Percentiles rank a stretch among this genome's conserved stretches.
Conservation (phyloP, 306 rosid species). For the Argentina anserina region DNA sequence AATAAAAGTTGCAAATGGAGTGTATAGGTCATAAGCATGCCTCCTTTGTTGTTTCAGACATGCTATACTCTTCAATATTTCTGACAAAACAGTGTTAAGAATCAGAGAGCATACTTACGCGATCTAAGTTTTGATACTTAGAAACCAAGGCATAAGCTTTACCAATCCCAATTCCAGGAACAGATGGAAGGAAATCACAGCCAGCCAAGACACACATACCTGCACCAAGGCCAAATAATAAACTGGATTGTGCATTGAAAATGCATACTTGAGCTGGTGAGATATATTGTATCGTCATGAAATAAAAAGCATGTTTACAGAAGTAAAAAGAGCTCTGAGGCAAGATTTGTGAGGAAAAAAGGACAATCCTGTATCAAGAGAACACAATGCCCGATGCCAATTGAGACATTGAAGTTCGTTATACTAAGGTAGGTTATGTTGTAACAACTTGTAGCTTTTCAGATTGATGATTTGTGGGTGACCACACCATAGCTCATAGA, state of each 20-base stretch:
- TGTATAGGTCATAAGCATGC: background rate
- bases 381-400: background rate
- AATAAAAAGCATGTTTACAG: background rate
- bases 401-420: background rate
- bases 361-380: background rate
- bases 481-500: background rate
- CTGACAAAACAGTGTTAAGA: background rate
- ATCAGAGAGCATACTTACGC: conserved; percentile 53
- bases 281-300: background rate
- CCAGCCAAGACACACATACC: conserved; percentile 98
- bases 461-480: background rate
- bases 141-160: conserved; percentile 81
- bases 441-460: conserved; percentile 1
- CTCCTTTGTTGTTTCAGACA: background rate
- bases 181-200: conserved; percentile 94
- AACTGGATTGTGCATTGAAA: background rate
- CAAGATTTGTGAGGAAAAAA: background rate
- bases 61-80: background rate
- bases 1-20: background rate
- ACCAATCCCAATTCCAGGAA: conserved; percentile 89
- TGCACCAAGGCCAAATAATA: conserved; percentile 22
- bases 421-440: background rate
- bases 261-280: background rate
- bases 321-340: background rate
- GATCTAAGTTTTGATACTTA: conserved; percentile 72